A percentile compares a stretch with the other conserved stretches of the same genome.
Evolutionary conservation across 305 asterid genomes (phyloP).

Genomic region (Fraxinus ornus): DNA sequence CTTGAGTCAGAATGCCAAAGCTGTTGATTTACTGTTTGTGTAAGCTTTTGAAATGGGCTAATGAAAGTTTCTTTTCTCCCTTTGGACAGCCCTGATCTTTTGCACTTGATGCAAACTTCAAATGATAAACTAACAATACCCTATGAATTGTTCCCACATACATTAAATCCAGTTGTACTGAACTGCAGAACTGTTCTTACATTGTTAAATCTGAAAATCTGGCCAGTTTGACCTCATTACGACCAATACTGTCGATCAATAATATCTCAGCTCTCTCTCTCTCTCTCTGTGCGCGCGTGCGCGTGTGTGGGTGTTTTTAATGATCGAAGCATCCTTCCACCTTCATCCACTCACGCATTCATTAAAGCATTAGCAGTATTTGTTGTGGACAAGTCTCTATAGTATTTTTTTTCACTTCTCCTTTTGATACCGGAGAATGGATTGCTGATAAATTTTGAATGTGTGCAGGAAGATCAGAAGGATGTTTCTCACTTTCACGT

Average conservation of each 20-base stretch:
- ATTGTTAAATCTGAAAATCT: background rate
- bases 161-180: background rate
- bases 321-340: conserved; percentile 6
- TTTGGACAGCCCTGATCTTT: background rate
- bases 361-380: background rate
- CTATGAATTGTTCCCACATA: background rate
- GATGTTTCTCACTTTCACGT: conserved; percentile 59
- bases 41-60: background rate
- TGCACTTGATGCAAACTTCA: background rate
- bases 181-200: background rate
- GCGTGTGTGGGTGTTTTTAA: background rate
- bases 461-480: conserved; percentile 55
- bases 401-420: conserved; percentile 15
- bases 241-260: background rate
- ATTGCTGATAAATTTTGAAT: conserved; percentile 8
- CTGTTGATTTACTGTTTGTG: background rate
- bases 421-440: background rate
- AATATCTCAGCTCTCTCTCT: background rate
- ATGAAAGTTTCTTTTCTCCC: background rate
- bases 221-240: background rate
- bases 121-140: background rate
- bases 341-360: background rate
- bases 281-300: background rate
- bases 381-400: background rate
- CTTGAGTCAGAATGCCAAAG: background rate